A percentile compares a stretch with the other conserved stretches of the same genome.
Conservation (phyloP, 306 rosid species). For the Cicer arietinum region DNA sequence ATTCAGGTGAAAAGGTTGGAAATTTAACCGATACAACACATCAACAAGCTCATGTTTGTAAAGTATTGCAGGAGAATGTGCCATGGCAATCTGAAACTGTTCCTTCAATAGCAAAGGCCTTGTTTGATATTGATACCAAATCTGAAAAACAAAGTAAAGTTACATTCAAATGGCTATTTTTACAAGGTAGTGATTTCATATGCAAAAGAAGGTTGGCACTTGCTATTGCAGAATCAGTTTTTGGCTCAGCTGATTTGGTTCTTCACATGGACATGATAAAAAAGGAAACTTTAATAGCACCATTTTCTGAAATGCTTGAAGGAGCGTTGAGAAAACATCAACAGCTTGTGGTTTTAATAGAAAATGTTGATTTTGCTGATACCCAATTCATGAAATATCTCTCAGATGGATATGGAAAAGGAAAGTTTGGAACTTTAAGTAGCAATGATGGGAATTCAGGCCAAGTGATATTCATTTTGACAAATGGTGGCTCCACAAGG, state of each 20-base stretch:
- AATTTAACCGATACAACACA: constrained; percentile 53
- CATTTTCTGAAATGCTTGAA: constrained; percentile 47
- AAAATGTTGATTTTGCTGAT: constrained; percentile 73
- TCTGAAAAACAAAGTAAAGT: constrained; percentile 49
- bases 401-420: constrained; percentile 60
- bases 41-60: constrained; percentile 66
- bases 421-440: constrained; percentile 57
- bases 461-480: constrained; percentile 64
- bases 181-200: constrained; percentile 74
- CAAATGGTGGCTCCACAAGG: constrained; percentile 52
- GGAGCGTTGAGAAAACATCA: constrained; percentile 62
- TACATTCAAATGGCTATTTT: constrained; percentile 69
- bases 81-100: constrained; percentile 91
- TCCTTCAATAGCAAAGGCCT: constrained; percentile 75
- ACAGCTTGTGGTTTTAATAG: constrained; percentile 71
- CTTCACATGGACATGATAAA: constrained; percentile 61
- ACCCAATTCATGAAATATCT: constrained; percentile 67
- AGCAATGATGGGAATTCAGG: constrained; percentile 43
- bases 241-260: constrained; percentile 68
- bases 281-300: constrained; percentile 42
- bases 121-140: constrained; percentile 56
- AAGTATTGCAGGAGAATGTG: constrained; percentile 81
- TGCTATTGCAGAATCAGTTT: constrained; percentile 73
- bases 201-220: constrained; percentile 78
- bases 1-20: constrained; percentile 51